Evolutionary conservation across 2,329 filamentous ascomycete species (phyloP), one percentile per base, ranked within the genome.

Genomic region (Pseudogymnoascus destructans): DNA sequence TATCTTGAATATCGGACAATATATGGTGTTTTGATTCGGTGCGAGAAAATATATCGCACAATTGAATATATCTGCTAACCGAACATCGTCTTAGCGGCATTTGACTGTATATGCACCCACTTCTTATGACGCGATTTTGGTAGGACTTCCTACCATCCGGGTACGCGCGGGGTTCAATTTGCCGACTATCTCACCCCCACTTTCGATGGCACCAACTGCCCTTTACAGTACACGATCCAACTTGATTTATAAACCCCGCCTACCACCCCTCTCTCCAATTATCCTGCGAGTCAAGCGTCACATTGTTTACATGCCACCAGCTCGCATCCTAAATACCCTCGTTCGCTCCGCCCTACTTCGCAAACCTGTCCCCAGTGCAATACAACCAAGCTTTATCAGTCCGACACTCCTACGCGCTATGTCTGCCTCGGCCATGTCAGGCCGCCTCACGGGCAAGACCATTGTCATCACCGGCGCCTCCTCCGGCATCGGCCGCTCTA

Each of bases 381-480:
- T 49, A 27, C 21, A 49, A 27, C 42, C 23, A 21, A 55, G n/a
- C 17, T 35, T 55, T 7, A 55, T 55, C 13, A 33, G 15, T 55
- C 52, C 27, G 33, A 55, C 52, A 21, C 27, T 57, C 21, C 5
- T 60, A 23, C 65, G 77, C 66, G 79, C 72, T 59, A 86, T 85
- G 81, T 61, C 78, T 54, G 73, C 79, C 21, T 80, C 88, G 36
- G 82, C 86, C 68, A 83, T 87, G 73, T 79, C 79, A 63, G 86
- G 89, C 72, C 90, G 92, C 75, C 87, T 98, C 61, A 80, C 86
- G 67, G 90, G 90, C 79, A 97, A 97, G 76, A 97, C 90, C 3
- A 77, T 97, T 60, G 73, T 97, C 59, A 81, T 98, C 63, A 97
- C 93, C 4, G 93, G 93, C 59, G 93, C 93, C 30, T 93, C 87